Conservation (phyloP, 1,139 yeast genomes). For the Hansenula lynferdii region DNA sequence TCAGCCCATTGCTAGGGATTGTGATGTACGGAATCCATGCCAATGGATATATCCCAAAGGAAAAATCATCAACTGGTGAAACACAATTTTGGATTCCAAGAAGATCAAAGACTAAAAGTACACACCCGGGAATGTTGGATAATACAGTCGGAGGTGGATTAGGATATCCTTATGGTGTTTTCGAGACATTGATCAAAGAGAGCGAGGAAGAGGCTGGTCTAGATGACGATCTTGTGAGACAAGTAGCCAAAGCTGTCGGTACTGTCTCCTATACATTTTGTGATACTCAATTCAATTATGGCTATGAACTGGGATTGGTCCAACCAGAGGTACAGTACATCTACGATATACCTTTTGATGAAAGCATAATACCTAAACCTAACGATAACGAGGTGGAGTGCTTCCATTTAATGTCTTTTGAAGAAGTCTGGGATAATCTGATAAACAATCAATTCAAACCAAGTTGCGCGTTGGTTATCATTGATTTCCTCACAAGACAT, state of each 20-base stretch:
- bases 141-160: conserved; percentile 95
- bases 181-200: conserved; percentile 80
- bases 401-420: conserved; percentile 57
- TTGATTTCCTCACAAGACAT: conserved; percentile 83
- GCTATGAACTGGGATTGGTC: conserved; percentile 45
- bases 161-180: conserved; percentile 72
- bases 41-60: conserved; percentile 62
- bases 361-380: conserved; percentile 55
- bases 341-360: conserved; percentile 62
- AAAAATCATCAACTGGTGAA: conserved; percentile 30
- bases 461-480: conserved; percentile 73
- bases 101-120: conserved; percentile 70
- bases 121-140: conserved; percentile 88
- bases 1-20: conserved; percentile 77
- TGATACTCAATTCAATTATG: conserved; percentile 21
- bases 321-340: conserved; percentile 89
- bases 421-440: conserved; percentile 48
- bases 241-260: conserved; percentile 50
- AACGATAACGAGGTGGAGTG: conserved; percentile 84
- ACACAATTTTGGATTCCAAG: conserved; percentile 81
- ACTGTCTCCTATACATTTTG: conserved; percentile 50
- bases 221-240: conserved; percentile 41
- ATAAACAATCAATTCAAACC: conserved; percentile 70
- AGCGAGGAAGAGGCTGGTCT: conserved; percentile 90
- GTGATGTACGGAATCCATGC: conserved; percentile 88